These are phyloP conservation scores for Populus ilicifolia DNA, from an alignment of 345 rosid genomes.

Conservation along the genomic window DNA sequence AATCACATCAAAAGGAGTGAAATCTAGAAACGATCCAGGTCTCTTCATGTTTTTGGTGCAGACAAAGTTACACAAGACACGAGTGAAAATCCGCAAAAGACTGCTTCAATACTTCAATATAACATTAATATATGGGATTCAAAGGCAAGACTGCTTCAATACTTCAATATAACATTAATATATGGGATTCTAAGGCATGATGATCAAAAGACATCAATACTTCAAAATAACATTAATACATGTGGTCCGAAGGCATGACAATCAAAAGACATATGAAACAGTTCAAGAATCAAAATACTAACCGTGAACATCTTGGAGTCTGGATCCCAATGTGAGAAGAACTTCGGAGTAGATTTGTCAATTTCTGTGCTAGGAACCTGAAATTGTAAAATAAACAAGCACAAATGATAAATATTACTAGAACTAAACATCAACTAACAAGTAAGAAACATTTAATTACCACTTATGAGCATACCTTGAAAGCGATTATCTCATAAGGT, in stretches of 20 bases:
- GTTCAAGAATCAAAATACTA: constrained; percentile 23
- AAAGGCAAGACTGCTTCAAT: no score
- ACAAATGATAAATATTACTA: neutral
- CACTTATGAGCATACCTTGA: constrained; percentile 54
- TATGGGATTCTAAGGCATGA: no score
- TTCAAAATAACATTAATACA: neutral
- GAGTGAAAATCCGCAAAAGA: neutral
- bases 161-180: no score
- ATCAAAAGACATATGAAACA: neutral
- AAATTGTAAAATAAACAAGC: constrained; percentile 1
- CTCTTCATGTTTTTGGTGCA: neutral
- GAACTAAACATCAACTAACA: neutral
- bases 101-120: neutral
- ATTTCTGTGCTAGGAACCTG: constrained; percentile 99
- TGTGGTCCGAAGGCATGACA: neutral
- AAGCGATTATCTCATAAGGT: constrained; percentile 93
- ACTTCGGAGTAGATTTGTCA: constrained; percentile 94
- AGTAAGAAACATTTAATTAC: neutral
- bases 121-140: neutral
- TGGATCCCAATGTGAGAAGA: constrained; percentile 98
- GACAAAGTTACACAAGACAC: neutral
- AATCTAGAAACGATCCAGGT: neutral
- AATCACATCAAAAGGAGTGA: no score
- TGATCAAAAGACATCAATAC: neutral
- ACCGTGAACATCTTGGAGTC: constrained; percentile 99